These are phyloP conservation scores for Lathyrus oleraceus DNA, from an alignment of 306 rosid species.

Conservation along the genomic window DNA sequence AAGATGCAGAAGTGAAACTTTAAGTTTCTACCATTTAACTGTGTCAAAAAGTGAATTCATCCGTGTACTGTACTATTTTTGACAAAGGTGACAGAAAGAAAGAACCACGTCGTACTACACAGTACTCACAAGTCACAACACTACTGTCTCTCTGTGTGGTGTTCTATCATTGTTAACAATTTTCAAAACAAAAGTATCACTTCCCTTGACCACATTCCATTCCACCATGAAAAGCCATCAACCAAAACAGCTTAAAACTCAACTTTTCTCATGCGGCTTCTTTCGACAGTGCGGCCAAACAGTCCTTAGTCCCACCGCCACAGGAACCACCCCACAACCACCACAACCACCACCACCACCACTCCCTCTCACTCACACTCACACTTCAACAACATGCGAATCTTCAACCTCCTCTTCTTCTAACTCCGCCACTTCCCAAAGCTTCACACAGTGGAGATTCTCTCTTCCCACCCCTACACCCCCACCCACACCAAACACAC, in stretches of 20 bases:
- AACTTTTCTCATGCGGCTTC: constrained; percentile 86
- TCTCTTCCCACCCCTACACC: constrained; percentile 53
- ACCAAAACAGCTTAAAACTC: constrained; percentile 82
- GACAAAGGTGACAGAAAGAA: constrained; percentile 34
- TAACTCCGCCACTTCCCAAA: constrained; percentile 73
- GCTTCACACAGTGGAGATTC: constrained; percentile 95
- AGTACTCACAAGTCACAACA: background rate
- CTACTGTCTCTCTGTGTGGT: background rate
- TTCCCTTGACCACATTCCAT: background rate
- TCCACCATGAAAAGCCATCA: constrained; percentile 66
- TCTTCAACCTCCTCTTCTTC: constrained; percentile 68
- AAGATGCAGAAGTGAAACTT: too few relatives aligned
- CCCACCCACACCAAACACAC: constrained; percentile 28
- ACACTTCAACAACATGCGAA: constrained; percentile 49
- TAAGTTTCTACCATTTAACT: too few relatives aligned
- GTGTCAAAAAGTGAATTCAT: too few relatives aligned
- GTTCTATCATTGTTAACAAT: background rate
- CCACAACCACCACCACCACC: constrained; percentile 14
- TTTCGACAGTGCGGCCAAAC: constrained; percentile 89
- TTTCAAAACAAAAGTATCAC: background rate
- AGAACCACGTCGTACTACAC: constrained; percentile 28
- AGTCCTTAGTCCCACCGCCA: constrained; percentile 75
- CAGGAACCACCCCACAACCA: constrained; percentile 36
- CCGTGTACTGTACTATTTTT: constrained; percentile 22
- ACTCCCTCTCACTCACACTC: constrained; percentile 33